Base-by-base conservation (phyloP, 495 filamentous ascomycete species). In the Trichoderma parareesei region DNA sequence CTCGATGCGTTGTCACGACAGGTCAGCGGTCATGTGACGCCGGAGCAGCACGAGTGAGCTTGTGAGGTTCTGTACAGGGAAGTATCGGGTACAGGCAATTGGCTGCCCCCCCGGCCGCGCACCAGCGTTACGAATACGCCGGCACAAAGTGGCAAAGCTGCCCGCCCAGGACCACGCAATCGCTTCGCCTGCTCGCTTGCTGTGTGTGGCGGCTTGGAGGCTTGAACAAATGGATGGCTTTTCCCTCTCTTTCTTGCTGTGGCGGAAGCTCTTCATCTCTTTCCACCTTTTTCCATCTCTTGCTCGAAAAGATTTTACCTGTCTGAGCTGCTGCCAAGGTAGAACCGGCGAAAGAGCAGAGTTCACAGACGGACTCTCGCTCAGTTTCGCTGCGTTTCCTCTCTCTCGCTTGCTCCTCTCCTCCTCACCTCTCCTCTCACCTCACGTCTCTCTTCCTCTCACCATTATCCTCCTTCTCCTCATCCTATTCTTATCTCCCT, bases 21-120 rank as follows among this genome's bases (percentile, higher is more conserved):
- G 53, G 53, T 57, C 53, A 57, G 53, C 4, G 53, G 53, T 57
- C 53, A 57, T 57, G 53, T 57, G 53, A 57, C 53, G 27, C 53
- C 11, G 2, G 27, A 18, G 44, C 44, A 9, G 10, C 11, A 48
- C 8, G n/a, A 14, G 7, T 16, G 40, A 7, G 11, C 40, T 11
- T 0, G 40, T 41, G 6, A 27, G 27, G 27, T 11, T 41, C 6
- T 41, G 40, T 3, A 41, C 40, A 7, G 5, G 2, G 16, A 49
- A 18, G 46, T 49, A 49, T 49, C 46, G n/a, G 20, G 46, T 49
- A 49, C 46, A 49, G 18, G 46, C 46, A 49, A 3, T 4, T 14
- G 37, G 53, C 27, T 27, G 53, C 53, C 27, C 14, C 16, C 7
- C 53, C 3, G 53, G 53, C 53, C 53, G 53, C 53, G 53, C 53